phyloP scores from a whole-genome alignment of 225 moss, liverwort and hornwort species.

The Marchantia polymorpha region DNA sequence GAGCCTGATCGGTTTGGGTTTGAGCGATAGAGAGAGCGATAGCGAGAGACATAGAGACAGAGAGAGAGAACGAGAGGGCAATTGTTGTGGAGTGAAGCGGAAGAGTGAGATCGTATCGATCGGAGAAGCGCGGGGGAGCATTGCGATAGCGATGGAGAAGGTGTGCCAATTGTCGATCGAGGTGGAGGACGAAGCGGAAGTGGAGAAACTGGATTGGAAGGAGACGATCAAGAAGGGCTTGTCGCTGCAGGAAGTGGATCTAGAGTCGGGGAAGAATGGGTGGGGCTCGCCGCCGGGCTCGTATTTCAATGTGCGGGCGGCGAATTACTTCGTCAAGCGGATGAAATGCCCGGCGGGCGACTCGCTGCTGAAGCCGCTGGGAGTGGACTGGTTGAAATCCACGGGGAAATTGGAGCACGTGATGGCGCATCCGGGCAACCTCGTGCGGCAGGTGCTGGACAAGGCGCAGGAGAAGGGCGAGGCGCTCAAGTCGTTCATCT shows the following conservation, averaged over 20 bases:
- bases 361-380: conserved; percentile 54
- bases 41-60: too few species aligned
- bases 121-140: not conserved
- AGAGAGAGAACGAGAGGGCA: not conserved
- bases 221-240: conserved; percentile 45
- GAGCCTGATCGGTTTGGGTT: not conserved
- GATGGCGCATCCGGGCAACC: conserved; percentile 59
- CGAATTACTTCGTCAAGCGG: conserved; percentile 45
- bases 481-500: conserved; percentile 53
- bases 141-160: conserved; percentile 12
- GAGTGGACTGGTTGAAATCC: conserved; percentile 73
- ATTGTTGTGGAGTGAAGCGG: not conserved
- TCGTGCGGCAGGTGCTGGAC: conserved; percentile 50
- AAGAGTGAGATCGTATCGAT: too few species aligned
- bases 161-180: not conserved
- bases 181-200: not conserved
- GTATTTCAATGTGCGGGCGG: conserved; percentile 49
- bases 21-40: not conserved
- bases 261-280: conserved; percentile 59
- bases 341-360: conserved; percentile 44
- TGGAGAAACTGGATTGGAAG: conserved; percentile 40
- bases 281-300: conserved; percentile 61
- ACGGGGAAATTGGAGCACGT: conserved; percentile 65
- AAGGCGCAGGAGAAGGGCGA: conserved; percentile 40
- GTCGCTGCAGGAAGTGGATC: conserved; percentile 48